phyloP scores from a whole-genome alignment of 768 basidiomycete genomes.

The Mrakia gelida region DNA sequence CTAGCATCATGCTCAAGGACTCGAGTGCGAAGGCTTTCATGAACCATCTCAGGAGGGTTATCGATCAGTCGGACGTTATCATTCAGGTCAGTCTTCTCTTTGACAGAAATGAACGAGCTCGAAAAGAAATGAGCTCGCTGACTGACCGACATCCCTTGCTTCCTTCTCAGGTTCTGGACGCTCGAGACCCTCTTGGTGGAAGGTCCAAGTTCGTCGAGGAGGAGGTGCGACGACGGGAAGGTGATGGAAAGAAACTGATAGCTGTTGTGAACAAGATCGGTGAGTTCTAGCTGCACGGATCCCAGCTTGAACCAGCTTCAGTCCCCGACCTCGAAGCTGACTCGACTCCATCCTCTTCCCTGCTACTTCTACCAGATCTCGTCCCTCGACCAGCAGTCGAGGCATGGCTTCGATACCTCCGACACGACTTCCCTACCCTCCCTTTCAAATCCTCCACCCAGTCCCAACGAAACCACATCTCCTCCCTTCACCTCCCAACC shows the following conservation, averaged over 20 bases:
- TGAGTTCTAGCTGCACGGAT: constrained; percentile 45
- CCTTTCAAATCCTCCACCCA: constrained; percentile 82
- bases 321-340: background rate
- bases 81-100: constrained; percentile 50
- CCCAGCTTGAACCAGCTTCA: background rate
- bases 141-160: background rate
- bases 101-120: background rate
- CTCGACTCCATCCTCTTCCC: background rate
- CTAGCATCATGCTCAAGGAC: constrained; percentile 43
- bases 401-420: constrained; percentile 83
- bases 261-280: constrained; percentile 97
- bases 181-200: constrained; percentile 90
- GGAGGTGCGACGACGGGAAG: constrained; percentile 77
- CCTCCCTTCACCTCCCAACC: constrained; percentile 49
- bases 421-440: constrained; percentile 85
- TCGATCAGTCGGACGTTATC: constrained; percentile 87
- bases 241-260: constrained; percentile 84
- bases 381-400: constrained; percentile 83
- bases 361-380: constrained; percentile 57
- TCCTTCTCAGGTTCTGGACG: constrained; percentile 57
- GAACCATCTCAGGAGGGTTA: constrained; percentile 79
- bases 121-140: background rate
- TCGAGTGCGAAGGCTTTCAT: constrained; percentile 55
- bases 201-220: constrained; percentile 89
- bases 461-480: constrained; percentile 73